Evolutionary conservation across 805 yeast genomes (phyloP), one percentile per base, ranked within the genome.

Genomic region (Candida nemodendra): DNA sequence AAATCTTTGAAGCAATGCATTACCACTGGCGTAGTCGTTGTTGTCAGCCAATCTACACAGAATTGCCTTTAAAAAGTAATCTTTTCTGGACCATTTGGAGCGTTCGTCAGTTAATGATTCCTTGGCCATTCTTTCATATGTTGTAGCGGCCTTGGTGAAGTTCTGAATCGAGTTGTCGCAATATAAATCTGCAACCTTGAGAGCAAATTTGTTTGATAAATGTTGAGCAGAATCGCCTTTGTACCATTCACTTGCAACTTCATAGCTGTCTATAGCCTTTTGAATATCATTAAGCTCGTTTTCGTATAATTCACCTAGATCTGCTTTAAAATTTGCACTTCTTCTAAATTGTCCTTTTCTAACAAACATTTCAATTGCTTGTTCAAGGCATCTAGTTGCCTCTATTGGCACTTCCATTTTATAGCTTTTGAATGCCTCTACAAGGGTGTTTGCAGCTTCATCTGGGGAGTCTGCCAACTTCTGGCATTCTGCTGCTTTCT

Each of bases 181-280:
- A 37, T 81, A 74, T 50, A 93, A 70, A 57, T 93, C 97, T 2
- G 98, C 98, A 47, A 89, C 84, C 61, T 88, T 88, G 48, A 91
- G 67, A 49, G 76, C 84, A 17, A 95, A 90, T 66, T 93, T 93
- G 64, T 81, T 89, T 18, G 95, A 78, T 39, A 91, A 62, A 7
- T 97, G 95, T 46, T 83, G 84, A 0, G 98, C 97, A 41, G 88
- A 90, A 64, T 93, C 99, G 45, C 91, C 87, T 38, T 79, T 76
- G 58, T 84, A 90, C 90, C 96, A 93, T 56, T 93, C 98, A 27
- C 96, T 96, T 9, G 99, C 96, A 53, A 83, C 85, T 57, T 89
- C 95, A 58, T 84, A 91, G 19, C 89, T 78, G 38, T 71, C 71
- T 36, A 83, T 73, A 5, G 99, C 97, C 49, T 76, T 76, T 17